Evolutionary conservation across 2,329 filamentous ascomycete genomes (phyloP).

Genomic region (Neofusicoccum sp.): DNA sequence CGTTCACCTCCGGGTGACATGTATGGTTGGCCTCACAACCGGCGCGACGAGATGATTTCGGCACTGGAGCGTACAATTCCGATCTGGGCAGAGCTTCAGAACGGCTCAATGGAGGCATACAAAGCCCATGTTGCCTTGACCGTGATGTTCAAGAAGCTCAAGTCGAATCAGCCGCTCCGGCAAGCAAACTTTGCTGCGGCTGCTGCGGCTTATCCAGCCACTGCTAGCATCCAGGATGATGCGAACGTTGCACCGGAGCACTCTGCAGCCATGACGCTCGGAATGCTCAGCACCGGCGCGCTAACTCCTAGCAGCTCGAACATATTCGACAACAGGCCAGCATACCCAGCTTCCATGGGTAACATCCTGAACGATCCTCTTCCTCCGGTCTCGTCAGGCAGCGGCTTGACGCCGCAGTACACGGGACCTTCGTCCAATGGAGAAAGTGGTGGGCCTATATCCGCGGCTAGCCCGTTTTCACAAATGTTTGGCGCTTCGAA

Average conservation of each 20-base stretch:
- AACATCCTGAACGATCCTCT: constrained; percentile 37
- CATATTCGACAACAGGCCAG: constrained; percentile 38
- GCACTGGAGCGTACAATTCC: constrained; percentile 68
- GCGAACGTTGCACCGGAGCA: constrained; percentile 61
- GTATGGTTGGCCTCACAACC: constrained; percentile 47
- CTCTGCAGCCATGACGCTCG: constrained; percentile 67
- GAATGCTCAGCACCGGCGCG: constrained; percentile 63
- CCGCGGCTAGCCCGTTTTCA: constrained; percentile 54
- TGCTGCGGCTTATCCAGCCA: constrained; percentile 29
- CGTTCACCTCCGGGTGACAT: constrained; percentile 36
- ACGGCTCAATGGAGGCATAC: constrained; percentile 82
- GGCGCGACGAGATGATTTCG: constrained; percentile 70
- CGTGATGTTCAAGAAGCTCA: constrained; percentile 80
- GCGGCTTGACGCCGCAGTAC: constrained; percentile 34
- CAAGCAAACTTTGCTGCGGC: constrained; percentile 32
- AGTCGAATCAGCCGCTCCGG: constrained; percentile 42
- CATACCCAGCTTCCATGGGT: constrained; percentile 37
- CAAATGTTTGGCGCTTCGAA: constrained; percentile 51
- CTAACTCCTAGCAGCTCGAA: constrained; percentile 52
- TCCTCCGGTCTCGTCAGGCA: constrained; percentile 26
- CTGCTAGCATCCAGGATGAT: constrained; percentile 42
- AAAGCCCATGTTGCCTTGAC: constrained; percentile 80
- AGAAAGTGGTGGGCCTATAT: constrained; percentile 36
- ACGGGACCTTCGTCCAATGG: constrained; percentile 29
- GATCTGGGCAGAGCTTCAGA: constrained; percentile 78